These are phyloP conservation scores for Colletotrichum tanaceti DNA, from an alignment of 2,329 filamentous ascomycete genomes.

Conservation along the genomic window DNA sequence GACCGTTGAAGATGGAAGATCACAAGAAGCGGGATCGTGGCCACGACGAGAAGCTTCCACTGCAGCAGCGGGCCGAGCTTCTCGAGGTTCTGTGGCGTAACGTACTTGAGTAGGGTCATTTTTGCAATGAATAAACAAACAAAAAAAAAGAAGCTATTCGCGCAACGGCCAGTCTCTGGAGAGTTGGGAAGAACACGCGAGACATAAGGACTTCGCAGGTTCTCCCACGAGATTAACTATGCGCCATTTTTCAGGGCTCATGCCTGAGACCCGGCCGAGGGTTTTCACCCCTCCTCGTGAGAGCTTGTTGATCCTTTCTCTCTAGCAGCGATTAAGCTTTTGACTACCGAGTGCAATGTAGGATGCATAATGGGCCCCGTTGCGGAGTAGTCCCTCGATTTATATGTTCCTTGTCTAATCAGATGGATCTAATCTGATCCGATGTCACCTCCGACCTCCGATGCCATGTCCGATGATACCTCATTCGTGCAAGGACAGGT, in stretches of 20 bases:
- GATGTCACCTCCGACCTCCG: not conserved
- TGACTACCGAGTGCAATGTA: constrained; percentile 2
- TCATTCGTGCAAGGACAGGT: constrained; percentile 12
- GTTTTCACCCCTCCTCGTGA: not conserved
- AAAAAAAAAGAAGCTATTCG: too few relatives aligned
- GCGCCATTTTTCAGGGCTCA: constrained; percentile 31
- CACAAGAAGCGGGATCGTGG: constrained; percentile 21
- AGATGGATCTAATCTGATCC: constrained; percentile 37
- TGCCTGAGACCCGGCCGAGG: not conserved
- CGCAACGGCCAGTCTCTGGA: not conserved
- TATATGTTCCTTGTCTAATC: constrained; percentile 32
- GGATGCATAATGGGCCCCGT: not conserved
- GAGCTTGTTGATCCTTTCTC: constrained; percentile 4
- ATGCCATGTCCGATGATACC: constrained; percentile 21
- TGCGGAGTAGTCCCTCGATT: constrained; percentile 17
- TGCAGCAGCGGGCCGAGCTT: constrained; percentile 17
- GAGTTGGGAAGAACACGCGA: not conserved
- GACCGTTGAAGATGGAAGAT: constrained; percentile 16
- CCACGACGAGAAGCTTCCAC: constrained; percentile 27
- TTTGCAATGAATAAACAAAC: too few relatives aligned
- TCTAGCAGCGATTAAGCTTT: not conserved
- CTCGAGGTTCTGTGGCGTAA: not conserved
- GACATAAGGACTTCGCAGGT: not conserved
- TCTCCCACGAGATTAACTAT: not conserved
- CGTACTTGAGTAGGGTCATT: constrained; percentile 20